Conservation (phyloP, 2,329 filamentous ascomycete genomes). For the Didymella keratinophila region DNA sequence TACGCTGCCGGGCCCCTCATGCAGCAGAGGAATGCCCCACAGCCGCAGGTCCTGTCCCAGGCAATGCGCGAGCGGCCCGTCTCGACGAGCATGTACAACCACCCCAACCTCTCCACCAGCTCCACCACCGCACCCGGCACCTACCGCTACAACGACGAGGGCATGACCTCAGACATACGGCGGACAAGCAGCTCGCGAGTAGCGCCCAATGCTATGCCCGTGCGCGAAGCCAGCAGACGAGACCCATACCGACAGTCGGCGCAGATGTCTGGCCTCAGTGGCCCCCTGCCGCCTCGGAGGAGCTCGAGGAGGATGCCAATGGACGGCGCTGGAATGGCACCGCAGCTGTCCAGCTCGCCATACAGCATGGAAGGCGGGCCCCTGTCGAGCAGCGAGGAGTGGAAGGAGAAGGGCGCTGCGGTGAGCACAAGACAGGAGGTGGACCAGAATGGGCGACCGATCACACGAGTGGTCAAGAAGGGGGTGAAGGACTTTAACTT, state of each 20-base stretch:
- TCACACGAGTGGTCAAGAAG: slow-evolving; percentile 89
- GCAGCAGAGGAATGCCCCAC: slow-evolving; percentile 39
- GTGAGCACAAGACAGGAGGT: slow-evolving; percentile 82
- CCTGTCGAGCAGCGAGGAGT: slow-evolving; percentile 80
- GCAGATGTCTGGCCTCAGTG: slow-evolving; percentile 64
- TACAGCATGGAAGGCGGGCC: slow-evolving; percentile 66
- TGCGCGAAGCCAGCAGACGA: slow-evolving; percentile 73
- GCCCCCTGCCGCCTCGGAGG: slow-evolving; percentile 74
- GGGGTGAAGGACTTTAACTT: slow-evolving; percentile 97
- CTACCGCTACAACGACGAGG: slow-evolving; percentile 59
- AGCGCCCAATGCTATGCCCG: slow-evolving; percentile 66
- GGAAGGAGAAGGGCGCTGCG: slow-evolving; percentile 95
- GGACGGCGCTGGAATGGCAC: slow-evolving; percentile 44
- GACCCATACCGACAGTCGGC: slow-evolving; percentile 70
- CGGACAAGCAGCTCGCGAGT: slow-evolving; percentile 71
- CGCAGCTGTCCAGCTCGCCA: slow-evolving; percentile 46
- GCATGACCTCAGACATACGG: slow-evolving; percentile 44
- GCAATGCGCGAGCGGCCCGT: slow-evolving; percentile 50
- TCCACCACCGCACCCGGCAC: slow-evolving; percentile 53
- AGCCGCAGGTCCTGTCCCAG: slow-evolving; percentile 32
- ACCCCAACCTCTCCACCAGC: slow-evolving; percentile 57
- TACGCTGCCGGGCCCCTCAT: slow-evolving; percentile 38
- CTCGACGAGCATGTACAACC: slow-evolving; percentile 58
- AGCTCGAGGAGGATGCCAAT: slow-evolving; percentile 76
- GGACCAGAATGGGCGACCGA: slow-evolving; percentile 82